Base-by-base conservation (phyloP, 2,329 filamentous ascomycete genomes). In the Aspergillus nomiae region DNA sequence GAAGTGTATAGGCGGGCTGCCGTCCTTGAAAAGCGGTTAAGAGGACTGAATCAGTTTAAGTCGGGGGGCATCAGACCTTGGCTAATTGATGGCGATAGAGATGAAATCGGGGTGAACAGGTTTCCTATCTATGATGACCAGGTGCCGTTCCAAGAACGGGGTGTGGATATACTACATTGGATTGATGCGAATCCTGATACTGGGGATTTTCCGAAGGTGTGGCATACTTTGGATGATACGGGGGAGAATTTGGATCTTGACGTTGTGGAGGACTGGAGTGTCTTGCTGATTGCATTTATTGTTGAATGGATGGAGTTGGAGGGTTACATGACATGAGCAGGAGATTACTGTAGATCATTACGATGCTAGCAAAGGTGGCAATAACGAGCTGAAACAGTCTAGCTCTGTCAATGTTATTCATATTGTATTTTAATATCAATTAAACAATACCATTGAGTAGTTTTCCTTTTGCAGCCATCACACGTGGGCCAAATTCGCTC, bases 281-380 rank as follows among this genome's bases (percentile, higher is more conserved):
- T 86, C 75, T 89, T 99, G 58, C 83, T 94, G 8, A 89, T 90
- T 0, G 93, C 88, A 0, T 99, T 98, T 80, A 85, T 88, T 38
- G 89, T 91, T 0, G 94, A 97, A 78, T 98, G 94, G 92, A 86
- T 98, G 86, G 94, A 96, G 67, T 78, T 97, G 64, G 87, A 89
- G 66, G 86, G 81, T 0, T 84, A 77, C 63, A 75, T 87, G 60
- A 14, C 24, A 3, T 56, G 54, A 56, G 10, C n/a, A 2, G 21
- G 4, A 14, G n/a, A 16, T 36, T 36, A 8, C 34, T 3, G 34
- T 14, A 3, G 1, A 6, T 36, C 10, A 7, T 7, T 14, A 2
- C 14, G 14, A 6, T 36, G 34, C 34, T 36, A 36, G 0, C 16
- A 12, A 12, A 7, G 5, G 2, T 36, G 4, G 38, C 8, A n/a